A percentile compares a stretch with the other conserved stretches of the same genome.
phyloP scores from a whole-genome alignment of 164 flowering plant genomes.

The Paratinospora sagittata region DNA sequence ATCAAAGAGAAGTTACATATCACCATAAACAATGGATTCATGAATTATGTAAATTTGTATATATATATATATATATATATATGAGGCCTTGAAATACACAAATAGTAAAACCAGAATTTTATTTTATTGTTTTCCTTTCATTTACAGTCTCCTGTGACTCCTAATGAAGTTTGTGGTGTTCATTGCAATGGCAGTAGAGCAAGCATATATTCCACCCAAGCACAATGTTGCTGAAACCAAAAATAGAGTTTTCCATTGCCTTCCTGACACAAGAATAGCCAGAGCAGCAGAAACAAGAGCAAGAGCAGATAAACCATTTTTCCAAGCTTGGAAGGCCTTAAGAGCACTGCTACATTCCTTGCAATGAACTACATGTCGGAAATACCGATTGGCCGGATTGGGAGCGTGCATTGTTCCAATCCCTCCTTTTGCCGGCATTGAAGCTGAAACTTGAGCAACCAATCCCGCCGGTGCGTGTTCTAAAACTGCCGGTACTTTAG shows the following conservation, averaged over 20 bases:
- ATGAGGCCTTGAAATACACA: neutral
- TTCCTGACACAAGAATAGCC: slow-evolving; percentile 59
- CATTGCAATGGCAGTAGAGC: slow-evolving; percentile 59
- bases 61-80: neutral
- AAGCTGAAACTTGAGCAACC: slow-evolving; percentile 70
- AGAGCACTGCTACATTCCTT: slow-evolving; percentile 59
- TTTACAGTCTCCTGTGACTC: slow-evolving; percentile 67
- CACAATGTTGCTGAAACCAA: slow-evolving; percentile 44
- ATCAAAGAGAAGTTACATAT: too few relatives aligned
- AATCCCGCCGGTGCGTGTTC: slow-evolving; percentile 97
- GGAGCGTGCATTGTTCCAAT: slow-evolving; percentile 72
- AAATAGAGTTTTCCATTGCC: slow-evolving; percentile 77
- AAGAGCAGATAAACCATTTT: slow-evolving; percentile 40
- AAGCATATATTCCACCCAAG: slow-evolving; percentile 50
- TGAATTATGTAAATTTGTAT: neutral
- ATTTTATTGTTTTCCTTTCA: neutral
- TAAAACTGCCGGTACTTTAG: slow-evolving; percentile 73
- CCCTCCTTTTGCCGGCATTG: slow-evolving; percentile 87
- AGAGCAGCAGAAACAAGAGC: slow-evolving; percentile 49
- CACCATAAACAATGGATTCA: too few relatives aligned
- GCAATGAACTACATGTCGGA: slow-evolving; percentile 86
- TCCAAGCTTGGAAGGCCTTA: slow-evolving; percentile 60
- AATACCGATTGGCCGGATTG: slow-evolving; percentile 69
- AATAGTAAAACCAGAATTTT: neutral
- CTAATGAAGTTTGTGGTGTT: slow-evolving; percentile 87